phyloP scores from a whole-genome alignment of 2,329 filamentous ascomycete genomes.

The Apiospora hydei region DNA sequence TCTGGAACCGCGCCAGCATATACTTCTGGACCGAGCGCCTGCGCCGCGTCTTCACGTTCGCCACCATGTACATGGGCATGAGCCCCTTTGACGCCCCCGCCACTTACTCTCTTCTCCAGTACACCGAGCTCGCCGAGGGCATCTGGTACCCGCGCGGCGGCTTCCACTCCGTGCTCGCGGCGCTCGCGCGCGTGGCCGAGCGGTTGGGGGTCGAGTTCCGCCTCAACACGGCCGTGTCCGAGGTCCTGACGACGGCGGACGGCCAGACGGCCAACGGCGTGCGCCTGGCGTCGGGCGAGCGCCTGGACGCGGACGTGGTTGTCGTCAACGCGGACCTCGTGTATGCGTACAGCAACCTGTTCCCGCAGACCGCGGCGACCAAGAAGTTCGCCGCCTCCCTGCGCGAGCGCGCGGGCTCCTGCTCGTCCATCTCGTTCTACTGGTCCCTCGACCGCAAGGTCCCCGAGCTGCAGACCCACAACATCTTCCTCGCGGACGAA shows the following conservation, averaged over 20 bases:
- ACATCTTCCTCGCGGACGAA: conserved; percentile 78
- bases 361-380: conserved; percentile 53
- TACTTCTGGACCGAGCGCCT: conserved; percentile 77
- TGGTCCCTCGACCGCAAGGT: conserved; percentile 70
- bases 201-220: conserved; percentile 68
- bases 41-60: conserved; percentile 77
- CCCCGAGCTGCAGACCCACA: conserved; percentile 72
- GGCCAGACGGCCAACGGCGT: conserved; percentile 65
- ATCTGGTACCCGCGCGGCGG: conserved; percentile 79
- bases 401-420: conserved; percentile 63
- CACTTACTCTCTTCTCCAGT: conserved; percentile 77
- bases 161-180: conserved; percentile 71
- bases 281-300: conserved; percentile 62
- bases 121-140: conserved; percentile 77
- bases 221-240: conserved; percentile 63
- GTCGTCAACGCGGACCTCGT: conserved; percentile 78
- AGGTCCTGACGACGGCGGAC: conserved; percentile 60
- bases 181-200: conserved; percentile 68
- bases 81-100: conserved; percentile 77
- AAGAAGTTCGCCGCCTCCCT: conserved; percentile 47
- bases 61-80: conserved; percentile 87
- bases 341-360: conserved; percentile 76
- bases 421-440: conserved; percentile 80
- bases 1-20: conserved; percentile 68
- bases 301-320: conserved; percentile 69